phyloP scores from a whole-genome alignment of 1,284 basidiomycete genomes.

The Sporisorium graminicola region DNA sequence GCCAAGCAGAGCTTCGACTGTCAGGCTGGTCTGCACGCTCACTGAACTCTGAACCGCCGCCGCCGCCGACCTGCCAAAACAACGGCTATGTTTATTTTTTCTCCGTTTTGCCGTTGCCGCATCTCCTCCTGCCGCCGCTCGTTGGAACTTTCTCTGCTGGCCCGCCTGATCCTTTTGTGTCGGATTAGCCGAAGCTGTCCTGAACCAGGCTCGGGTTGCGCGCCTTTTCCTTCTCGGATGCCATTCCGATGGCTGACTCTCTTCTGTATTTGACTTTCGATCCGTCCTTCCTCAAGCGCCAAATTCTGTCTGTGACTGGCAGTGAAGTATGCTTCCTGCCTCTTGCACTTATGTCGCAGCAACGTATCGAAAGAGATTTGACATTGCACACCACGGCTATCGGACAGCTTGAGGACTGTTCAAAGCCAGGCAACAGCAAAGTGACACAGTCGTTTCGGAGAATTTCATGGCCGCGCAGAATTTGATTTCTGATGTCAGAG shows the following conservation, averaged over 20 bases:
- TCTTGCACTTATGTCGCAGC: no score
- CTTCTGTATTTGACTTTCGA: neutral
- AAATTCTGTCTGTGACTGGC: neutral
- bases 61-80: neutral
- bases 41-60: constrained; percentile 6
- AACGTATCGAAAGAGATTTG: no score
- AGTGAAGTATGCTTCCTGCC: neutral
- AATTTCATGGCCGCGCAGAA: constrained; percentile 18
- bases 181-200: neutral
- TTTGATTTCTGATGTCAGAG: neutral
- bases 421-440: neutral
- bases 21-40: no score
- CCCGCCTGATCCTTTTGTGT: neutral
- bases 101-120: neutral
- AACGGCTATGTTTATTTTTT: neutral
- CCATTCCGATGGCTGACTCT: neutral
- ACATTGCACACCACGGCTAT: neutral
- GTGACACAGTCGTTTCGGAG: constrained; percentile 12
- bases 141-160: neutral
- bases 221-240: neutral
- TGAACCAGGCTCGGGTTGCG: neutral
- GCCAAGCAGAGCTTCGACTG: neutral
- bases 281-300: neutral
- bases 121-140: neutral
- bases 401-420: neutral